phyloP scores from a whole-genome alignment of 805 yeast species.

The Yamadazyma tumulicola region DNA sequence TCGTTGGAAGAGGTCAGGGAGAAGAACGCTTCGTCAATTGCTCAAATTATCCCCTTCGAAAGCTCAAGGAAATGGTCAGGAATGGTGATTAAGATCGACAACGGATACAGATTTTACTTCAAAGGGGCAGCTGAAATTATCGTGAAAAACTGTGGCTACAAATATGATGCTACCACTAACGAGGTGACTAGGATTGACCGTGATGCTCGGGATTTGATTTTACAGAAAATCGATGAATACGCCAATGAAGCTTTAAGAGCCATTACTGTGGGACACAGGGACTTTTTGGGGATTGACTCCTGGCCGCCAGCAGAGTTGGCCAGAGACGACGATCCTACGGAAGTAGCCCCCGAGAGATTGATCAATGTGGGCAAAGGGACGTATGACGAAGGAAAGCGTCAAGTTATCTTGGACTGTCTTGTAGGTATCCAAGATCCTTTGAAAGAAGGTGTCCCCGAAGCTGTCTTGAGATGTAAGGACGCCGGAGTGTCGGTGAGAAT shows the following conservation, averaged over 20 bases:
- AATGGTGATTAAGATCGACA: constrained; percentile 52
- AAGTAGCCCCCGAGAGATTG: constrained; percentile 26
- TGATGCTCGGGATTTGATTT: constrained; percentile 23
- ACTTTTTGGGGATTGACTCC: constrained; percentile 41
- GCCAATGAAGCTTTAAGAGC: constrained; percentile 86
- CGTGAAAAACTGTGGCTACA: constrained; percentile 52
- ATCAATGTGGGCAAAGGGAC: constrained; percentile 19
- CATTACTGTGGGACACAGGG: constrained; percentile 80
- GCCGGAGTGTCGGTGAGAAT: constrained; percentile 96
- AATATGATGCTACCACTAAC: constrained; percentile 21
- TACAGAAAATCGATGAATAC: constrained; percentile 43
- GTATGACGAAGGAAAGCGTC: constrained; percentile 19
- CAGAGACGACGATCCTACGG: constrained; percentile 15
- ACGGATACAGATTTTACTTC: constrained; percentile 57
- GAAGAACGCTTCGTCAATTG: constrained; percentile 33
- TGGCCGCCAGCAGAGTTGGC: constrained; percentile 70
- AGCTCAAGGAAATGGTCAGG: constrained; percentile 93
- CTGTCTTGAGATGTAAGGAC: constrained; percentile 76
- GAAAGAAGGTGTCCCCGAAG: constrained; percentile 83
- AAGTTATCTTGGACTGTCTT: constrained; percentile 59
- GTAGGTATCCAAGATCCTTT: constrained; percentile 96
- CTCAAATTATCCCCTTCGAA: constrained; percentile 85
- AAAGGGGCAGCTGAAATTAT: constrained; percentile 97
- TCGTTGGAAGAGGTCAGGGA: constrained; percentile 42
- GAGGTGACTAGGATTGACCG: constrained; percentile 27